These are phyloP conservation scores for Penicillium verrucosum DNA, from an alignment of 2,329 filamentous ascomycete genomes.

Conservation along the genomic window DNA sequence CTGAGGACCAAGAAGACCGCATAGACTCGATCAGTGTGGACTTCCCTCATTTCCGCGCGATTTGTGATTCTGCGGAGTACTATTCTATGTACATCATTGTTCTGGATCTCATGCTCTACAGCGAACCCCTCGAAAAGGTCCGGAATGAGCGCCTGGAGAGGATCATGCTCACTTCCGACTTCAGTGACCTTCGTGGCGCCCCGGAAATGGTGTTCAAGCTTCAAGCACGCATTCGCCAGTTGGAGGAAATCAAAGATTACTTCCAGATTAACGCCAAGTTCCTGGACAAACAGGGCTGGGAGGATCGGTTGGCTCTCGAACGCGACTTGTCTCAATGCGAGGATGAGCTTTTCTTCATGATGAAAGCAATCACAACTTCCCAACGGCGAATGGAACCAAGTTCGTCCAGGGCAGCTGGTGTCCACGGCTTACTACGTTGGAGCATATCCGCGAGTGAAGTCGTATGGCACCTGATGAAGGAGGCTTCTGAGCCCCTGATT, in stretches of 20 bases:
- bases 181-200: constrained; percentile 90
- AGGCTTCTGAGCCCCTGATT: constrained; percentile 80
- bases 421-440: constrained; percentile 83
- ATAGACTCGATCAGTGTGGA: constrained; percentile 97
- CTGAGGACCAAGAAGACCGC: constrained; percentile 62
- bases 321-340: constrained; percentile 85
- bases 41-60: constrained; percentile 88
- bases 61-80: constrained; percentile 96
- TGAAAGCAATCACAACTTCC: constrained; percentile 98
- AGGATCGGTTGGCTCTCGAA: constrained; percentile 84
- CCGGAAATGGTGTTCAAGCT: constrained; percentile 89
- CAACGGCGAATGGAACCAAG: constrained; percentile 73
- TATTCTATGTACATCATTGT: constrained; percentile 98
- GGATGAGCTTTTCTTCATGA: constrained; percentile 98
- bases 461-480: constrained; percentile 92
- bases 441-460: constrained; percentile 93
- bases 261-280: constrained; percentile 90
- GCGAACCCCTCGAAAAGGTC: constrained; percentile 95
- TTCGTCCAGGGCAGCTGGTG: constrained; percentile 68
- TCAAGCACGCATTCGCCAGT: constrained; percentile 86
- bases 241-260: constrained; percentile 93
- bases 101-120: constrained; percentile 91
- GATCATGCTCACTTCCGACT: constrained; percentile 98
- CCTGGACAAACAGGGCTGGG: constrained; percentile 85
- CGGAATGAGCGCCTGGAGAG: constrained; percentile 91